Evolutionary conservation across 495 filamentous ascomycete genomes (phyloP).

Genomic region (Neurospora tetraspora): DNA sequence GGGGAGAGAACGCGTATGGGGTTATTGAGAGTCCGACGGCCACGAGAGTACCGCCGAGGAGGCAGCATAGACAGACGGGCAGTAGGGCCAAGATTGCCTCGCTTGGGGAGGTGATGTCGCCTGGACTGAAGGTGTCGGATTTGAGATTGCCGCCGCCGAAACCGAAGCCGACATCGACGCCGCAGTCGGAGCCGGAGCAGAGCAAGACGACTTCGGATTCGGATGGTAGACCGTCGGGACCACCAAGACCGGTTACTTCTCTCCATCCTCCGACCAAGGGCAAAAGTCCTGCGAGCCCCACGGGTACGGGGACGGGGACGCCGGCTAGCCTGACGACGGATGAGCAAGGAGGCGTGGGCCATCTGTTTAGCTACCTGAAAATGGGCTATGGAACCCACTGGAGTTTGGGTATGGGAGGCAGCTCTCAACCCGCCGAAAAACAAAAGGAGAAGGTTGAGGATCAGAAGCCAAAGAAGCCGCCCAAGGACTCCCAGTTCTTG

Average conservation of each 20-base stretch:
- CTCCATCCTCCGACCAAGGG: not conserved
- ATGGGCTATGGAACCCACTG: constrained; percentile 48
- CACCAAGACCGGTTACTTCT: not conserved
- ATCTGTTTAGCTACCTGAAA: constrained; percentile 41
- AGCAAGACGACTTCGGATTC: not conserved
- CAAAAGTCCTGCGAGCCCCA: not conserved
- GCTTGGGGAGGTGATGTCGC: not conserved
- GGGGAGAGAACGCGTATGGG: constrained; percentile 72
- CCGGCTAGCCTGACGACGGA: not conserved
- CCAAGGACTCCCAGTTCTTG: constrained; percentile 48
- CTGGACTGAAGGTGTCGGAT: not conserved
- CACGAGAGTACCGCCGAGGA: constrained; percentile 25
- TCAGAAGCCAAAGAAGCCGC: constrained; percentile 4
- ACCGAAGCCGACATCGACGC: not conserved
- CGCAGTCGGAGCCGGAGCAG: not conserved
- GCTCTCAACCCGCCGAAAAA: not conserved
- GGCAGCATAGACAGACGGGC: constrained; percentile 2
- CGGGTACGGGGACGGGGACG: not conserved
- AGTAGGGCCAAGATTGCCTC: not conserved
- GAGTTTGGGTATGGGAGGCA: constrained; percentile 25
- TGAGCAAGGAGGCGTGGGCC: constrained; percentile 25
- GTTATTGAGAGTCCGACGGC: constrained; percentile 62
- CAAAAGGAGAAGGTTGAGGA: constrained; percentile 3
- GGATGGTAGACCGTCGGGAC: not conserved
- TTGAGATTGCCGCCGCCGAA: not conserved